Conservation (phyloP, 108 stramenopile genomes). For the Nitzschia sp. region DNA sequence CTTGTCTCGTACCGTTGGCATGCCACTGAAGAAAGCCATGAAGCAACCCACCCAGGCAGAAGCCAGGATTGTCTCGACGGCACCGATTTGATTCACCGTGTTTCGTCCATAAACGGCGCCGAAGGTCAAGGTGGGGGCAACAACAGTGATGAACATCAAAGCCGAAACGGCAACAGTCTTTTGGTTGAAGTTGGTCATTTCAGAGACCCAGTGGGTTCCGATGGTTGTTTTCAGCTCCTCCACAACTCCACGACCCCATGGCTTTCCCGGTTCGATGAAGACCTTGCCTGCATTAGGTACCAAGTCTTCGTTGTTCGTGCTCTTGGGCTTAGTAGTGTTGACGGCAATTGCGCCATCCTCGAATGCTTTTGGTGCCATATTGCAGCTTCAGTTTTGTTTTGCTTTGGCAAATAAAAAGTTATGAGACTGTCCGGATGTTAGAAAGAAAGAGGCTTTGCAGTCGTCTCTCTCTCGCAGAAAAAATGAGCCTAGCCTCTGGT, state of each 20-base stretch:
- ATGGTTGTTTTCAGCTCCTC: slow-evolving; percentile 38
- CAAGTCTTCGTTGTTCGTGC: slow-evolving; percentile 4
- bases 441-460: too few relatives aligned
- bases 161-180: slow-evolving; percentile 50
- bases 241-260: slow-evolving; percentile 46
- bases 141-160: slow-evolving; percentile 79
- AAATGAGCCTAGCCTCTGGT: too few relatives aligned
- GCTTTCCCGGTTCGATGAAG: slow-evolving; percentile 19
- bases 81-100: slow-evolving; percentile 65
- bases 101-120: slow-evolving; percentile 52
- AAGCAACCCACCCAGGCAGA: slow-evolving; percentile 49
- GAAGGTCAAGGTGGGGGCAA: slow-evolving; percentile 67
- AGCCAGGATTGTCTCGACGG: slow-evolving; percentile 47
- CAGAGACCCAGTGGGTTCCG: slow-evolving; percentile 36
- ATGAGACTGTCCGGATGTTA: too few relatives aligned
- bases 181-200: slow-evolving; percentile 60
- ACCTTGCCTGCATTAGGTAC: not conserved
- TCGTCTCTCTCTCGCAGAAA: too few relatives aligned
- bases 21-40: slow-evolving; percentile 44
- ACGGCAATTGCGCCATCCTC: not conserved
- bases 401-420: too few relatives aligned
- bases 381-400: too few relatives aligned
- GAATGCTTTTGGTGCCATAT: not conserved
- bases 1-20: slow-evolving; percentile 27
- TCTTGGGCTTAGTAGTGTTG: not conserved